These are phyloP conservation scores for Niebla homalea DNA, from an alignment of 495 filamentous ascomycete genomes.

Conservation along the genomic window DNA sequence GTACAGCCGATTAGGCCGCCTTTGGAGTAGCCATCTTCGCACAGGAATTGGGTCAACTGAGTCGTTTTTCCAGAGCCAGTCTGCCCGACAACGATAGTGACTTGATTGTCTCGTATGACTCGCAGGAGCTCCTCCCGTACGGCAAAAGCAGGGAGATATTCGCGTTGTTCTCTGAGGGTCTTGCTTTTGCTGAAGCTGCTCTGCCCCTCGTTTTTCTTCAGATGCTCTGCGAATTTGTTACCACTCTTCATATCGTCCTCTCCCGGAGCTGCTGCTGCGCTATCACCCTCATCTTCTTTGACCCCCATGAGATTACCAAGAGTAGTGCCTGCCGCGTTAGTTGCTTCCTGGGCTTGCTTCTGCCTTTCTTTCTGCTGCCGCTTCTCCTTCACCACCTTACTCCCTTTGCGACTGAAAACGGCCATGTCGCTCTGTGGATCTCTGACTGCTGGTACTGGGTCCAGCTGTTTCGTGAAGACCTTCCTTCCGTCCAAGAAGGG, in stretches of 20 bases:
- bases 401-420: conserved; percentile 92
- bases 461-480: conserved; percentile 94
- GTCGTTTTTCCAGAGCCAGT: conserved; percentile 96
- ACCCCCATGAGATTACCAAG: conserved; percentile 90
- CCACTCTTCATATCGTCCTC: conserved; percentile 55
- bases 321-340: conserved; percentile 81
- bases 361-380: conserved; percentile 87
- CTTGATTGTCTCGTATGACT: conserved; percentile 93
- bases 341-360: conserved; percentile 90
- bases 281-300: conserved; percentile 89
- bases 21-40: conserved; percentile 85
- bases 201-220: conserved; percentile 80
- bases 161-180: conserved; percentile 77
- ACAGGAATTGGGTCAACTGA: conserved; percentile 87
- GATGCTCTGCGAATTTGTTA: conserved; percentile 79
- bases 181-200: conserved; percentile 91
- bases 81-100: conserved; percentile 91
- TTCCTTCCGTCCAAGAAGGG: conserved; percentile 91
- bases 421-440: conserved; percentile 99
- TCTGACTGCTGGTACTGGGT: conserved; percentile 82
- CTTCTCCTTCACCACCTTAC: conserved; percentile 79
- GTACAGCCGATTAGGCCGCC: conserved; percentile 88
- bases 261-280: conserved; percentile 59
- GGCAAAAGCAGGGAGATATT: conserved; percentile 92
- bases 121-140: conserved; percentile 90